Evolutionary conservation across 192 early-diverging fungal genomes (phyloP).

Genomic region (Backusella circina): DNA sequence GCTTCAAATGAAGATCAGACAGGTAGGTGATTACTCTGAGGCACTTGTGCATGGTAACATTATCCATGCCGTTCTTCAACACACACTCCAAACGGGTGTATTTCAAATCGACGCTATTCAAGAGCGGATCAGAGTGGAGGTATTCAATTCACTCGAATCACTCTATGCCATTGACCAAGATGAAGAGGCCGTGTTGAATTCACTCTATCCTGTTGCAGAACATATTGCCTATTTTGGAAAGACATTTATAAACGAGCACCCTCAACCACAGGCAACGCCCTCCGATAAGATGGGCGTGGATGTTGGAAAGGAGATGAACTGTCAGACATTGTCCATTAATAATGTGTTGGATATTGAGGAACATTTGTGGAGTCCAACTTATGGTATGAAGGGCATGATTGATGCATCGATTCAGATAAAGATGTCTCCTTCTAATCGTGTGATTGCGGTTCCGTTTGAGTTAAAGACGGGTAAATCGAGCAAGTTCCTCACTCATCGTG

Average conservation of each 20-base stretch:
- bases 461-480: conserved; percentile 75
- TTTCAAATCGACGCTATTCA: conserved; percentile 55
- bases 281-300: not conserved
- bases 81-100: conserved; percentile 50
- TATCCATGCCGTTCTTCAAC: conserved; percentile 81
- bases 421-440: conserved; percentile 17
- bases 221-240: conserved; percentile 4
- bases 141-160: conserved; percentile 54
- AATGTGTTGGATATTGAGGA: conserved; percentile 89
- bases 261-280: not conserved
- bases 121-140: conserved; percentile 41
- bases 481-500: conserved; percentile 61
- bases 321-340: conserved; percentile 44
- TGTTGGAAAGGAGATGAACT: not conserved
- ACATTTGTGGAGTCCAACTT: conserved; percentile 86
- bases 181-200: conserved; percentile 43
- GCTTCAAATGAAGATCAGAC: conserved; percentile 59
- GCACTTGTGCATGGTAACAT: conserved; percentile 76
- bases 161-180: conserved; percentile 71
- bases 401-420: conserved; percentile 67
- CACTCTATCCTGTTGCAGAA: conserved; percentile 7
- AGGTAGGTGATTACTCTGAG: conserved; percentile 42
- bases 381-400: conserved; percentile 91
- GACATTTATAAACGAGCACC: not conserved
- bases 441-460: conserved; percentile 76